phyloP scores from a whole-genome alignment of 768 basidiomycete species.

The Termitomyces sp. region DNA sequence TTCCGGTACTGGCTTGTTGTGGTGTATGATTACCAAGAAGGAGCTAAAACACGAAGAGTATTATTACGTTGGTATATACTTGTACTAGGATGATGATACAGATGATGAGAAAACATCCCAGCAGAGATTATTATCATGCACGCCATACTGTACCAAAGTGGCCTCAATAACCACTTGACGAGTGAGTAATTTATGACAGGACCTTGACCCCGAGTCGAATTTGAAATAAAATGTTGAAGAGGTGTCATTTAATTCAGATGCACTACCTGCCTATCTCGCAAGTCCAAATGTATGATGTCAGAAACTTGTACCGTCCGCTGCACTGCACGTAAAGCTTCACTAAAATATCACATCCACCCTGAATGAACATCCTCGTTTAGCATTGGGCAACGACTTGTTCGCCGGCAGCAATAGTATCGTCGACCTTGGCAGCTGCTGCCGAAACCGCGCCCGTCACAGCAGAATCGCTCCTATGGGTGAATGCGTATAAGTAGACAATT shows the following conservation, averaged over 20 bases:
- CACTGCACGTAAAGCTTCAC: background rate
- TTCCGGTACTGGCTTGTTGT: background rate
- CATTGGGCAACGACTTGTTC: conserved; percentile 17
- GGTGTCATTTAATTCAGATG: background rate
- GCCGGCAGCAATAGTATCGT: conserved; percentile 18
- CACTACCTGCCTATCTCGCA: background rate
- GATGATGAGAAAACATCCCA: no score
- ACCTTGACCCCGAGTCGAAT: background rate
- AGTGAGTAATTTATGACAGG: background rate
- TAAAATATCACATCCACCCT: background rate
- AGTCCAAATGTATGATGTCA: background rate
- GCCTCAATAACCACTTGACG: no score
- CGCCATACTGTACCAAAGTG: no score
- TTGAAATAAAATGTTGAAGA: background rate
- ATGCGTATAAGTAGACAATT: background rate
- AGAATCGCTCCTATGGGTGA: conserved; percentile 13
- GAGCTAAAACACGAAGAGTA: background rate
- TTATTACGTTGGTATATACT: background rate
- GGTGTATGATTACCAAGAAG: background rate
- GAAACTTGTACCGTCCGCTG: background rate
- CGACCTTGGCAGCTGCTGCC: conserved; percentile 12
- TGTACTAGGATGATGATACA: background rate
- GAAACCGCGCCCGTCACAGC: conserved; percentile 15
- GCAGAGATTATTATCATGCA: no score
- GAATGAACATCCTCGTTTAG: background rate